Evolutionary conservation across 306 rosid species (phyloP), one percentile per base, ranked within the genome.

Genomic region (Glycine tomentella): DNA sequence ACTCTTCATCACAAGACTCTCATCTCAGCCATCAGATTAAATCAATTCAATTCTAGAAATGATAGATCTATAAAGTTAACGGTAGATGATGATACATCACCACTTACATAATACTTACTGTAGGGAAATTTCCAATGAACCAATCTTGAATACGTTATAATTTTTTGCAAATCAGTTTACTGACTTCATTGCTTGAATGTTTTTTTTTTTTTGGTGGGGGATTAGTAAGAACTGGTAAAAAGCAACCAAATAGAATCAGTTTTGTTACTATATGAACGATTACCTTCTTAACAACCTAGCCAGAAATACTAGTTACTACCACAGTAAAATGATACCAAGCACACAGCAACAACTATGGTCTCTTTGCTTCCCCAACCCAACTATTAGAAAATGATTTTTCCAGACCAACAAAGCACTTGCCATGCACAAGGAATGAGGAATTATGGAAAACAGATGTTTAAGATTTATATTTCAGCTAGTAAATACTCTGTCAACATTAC

Each of bases 401-500:
- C 66, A 73, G 64, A 6, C 79, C 85, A 80, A 38, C 15, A 76
- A 71, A 79, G 70, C 51, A 86, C 48, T 49, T 53, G 46, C 46
- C 48, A 52, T 78, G 86, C 78, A 76, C 57, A 71, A 80, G 40
- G 40, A 70, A 75, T 55, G 48, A 33, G 46, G 67, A 71, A 72
- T 38, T 71, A 15, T 31, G 15, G 31, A 71, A 68, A 70, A 71
- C 42, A 40, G 48, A 44, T 40, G 53, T 71, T 62, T 69, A 49
- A 82, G 52, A 69, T 50, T 40, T 13, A 49, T 16, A 53, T 53
- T 68, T 76, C 62, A 55, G 59, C 45, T 74, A n/a, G 31, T 65
- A 51, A 84, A 78, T 69, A 50, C 61, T 20, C 70, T 36, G 10
- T 48, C 51, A 74, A 53, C 55, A 76, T 65, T 90, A 95, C 99